Percentiles rank a stretch among this genome's conserved stretches.
Conservation (phyloP, 768 basidiomycete species). For the Suillus paluster region DNA sequence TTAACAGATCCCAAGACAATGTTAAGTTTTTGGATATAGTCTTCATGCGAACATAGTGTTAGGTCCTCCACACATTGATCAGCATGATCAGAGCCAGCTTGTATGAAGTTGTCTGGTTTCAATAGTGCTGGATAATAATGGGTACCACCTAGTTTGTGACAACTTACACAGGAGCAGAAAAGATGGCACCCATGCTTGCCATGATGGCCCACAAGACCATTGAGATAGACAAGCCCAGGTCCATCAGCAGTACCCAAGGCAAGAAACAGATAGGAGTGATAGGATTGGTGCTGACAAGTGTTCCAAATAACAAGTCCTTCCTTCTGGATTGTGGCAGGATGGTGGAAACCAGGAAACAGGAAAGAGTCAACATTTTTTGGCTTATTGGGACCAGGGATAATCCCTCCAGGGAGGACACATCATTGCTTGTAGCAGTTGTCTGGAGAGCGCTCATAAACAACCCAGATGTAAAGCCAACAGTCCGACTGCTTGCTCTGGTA, state of each 20-base stretch:
- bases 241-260: constrained; percentile 20
- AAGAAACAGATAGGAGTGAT: constrained; percentile 17
- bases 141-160: constrained; percentile 23
- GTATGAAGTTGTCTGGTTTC: constrained; percentile 27
- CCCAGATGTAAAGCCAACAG: constrained; percentile 30
- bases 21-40: too few species aligned
- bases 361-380: constrained; percentile 37
- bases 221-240: constrained; percentile 27
- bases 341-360: constrained; percentile 33
- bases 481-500: constrained; percentile 32
- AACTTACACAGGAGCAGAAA: constrained; percentile 31
- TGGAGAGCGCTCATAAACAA: constrained; percentile 37
- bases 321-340: constrained; percentile 27
- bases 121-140: constrained; percentile 38
- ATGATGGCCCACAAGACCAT: constrained; percentile 39
- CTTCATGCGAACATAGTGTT: constrained; percentile 3
- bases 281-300: constrained; percentile 12
- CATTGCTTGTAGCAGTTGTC: constrained; percentile 13
- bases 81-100: constrained; percentile 30
- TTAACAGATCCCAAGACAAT: constrained; percentile 7
- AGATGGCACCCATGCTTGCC: constrained; percentile 38
- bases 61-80: constrained; percentile 28
- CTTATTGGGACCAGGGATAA: constrained; percentile 34
- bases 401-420: constrained; percentile 15
- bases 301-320: constrained; percentile 41